A percentile compares a stretch with the other conserved stretches of the same genome.
These are phyloP conservation scores for Cercospora janseana DNA, from an alignment of 2,329 filamentous ascomycete species.

Conservation along the genomic window DNA sequence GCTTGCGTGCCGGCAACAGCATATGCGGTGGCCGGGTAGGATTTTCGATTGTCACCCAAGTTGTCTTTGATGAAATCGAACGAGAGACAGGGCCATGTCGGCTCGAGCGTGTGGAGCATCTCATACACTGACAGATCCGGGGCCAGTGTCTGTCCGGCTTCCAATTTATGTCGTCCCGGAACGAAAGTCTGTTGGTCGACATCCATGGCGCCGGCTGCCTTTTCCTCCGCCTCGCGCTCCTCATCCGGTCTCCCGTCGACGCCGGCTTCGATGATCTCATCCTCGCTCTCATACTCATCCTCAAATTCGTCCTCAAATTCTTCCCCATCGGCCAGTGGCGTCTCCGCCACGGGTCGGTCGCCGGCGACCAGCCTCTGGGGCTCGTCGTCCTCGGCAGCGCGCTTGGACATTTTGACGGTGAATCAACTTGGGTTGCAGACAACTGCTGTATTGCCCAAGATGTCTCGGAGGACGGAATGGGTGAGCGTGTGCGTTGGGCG, in stretches of 20 bases:
- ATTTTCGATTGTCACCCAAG: conserved; percentile 82
- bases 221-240: conserved; percentile 87
- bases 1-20: conserved; percentile 93
- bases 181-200: conserved; percentile 95
- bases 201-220: conserved; percentile 76
- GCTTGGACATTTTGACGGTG: conserved; percentile 56
- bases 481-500: conserved; percentile 20
- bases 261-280: conserved; percentile 87
- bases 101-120: conserved; percentile 92
- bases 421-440: conserved; percentile 29
- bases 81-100: conserved; percentile 94
- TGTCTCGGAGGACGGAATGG: conserved; percentile 29
- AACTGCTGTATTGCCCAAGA: conserved; percentile 32
- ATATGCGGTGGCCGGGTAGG: conserved; percentile 95
- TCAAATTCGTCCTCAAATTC: conserved; percentile 97
- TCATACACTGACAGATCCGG: conserved; percentile 95
- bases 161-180: conserved; percentile 86
- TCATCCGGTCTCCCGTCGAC: conserved; percentile 90
- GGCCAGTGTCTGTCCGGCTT: conserved; percentile 83
- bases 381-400: conserved; percentile 54
- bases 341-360: conserved; percentile 54
- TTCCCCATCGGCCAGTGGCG: conserved; percentile 53
- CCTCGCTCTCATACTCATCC: conserved; percentile 84
- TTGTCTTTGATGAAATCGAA: conserved; percentile 87
- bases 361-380: conserved; percentile 59